phyloP scores from a whole-genome alignment of 805 yeast genomes.

The Starmerella scarabaei region DNA sequence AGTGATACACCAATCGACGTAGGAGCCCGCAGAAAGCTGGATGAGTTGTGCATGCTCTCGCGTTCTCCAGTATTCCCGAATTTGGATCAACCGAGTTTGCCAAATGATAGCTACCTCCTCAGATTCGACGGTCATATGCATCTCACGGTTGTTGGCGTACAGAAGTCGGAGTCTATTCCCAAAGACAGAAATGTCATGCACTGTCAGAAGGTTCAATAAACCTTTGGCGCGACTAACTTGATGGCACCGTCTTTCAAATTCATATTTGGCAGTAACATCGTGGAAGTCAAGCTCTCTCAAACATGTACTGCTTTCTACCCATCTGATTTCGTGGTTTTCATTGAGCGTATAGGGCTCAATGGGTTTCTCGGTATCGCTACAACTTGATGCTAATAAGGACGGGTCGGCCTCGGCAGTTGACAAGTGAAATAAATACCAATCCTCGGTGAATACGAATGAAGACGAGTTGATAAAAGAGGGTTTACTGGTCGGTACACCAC shows the following conservation, averaged over 20 bases:
- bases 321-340: conserved; percentile 30
- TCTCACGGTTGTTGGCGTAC: conserved; percentile 8
- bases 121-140: conserved; percentile 6
- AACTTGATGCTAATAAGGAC: conserved; percentile 29
- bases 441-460: conserved; percentile 48
- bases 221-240: conserved; percentile 47
- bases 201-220: conserved; percentile 45
- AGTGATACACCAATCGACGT: conserved; percentile 24
- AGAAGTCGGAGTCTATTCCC: conserved; percentile 22
- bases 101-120: conserved; percentile 41
- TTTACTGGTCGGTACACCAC: neutral
- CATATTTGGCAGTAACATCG: conserved; percentile 51
- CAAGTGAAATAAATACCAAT: conserved; percentile 47
- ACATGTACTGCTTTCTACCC: conserved; percentile 38
- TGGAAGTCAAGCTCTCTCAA: conserved; percentile 33
- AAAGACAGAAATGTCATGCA: conserved; percentile 27
- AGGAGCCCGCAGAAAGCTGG: conserved; percentile 5
- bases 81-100: conserved; percentile 39
- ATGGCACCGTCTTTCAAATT: conserved; percentile 48
- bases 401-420: conserved; percentile 47
- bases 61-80: conserved; percentile 47
- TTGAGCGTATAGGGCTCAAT: conserved; percentile 40
- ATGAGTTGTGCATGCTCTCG: conserved; percentile 32
- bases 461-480: neutral
- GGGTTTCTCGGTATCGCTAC: conserved; percentile 22